Conservation (phyloP, 2,329 filamentous ascomycete genomes). For the Arthroderma sp. region DNA sequence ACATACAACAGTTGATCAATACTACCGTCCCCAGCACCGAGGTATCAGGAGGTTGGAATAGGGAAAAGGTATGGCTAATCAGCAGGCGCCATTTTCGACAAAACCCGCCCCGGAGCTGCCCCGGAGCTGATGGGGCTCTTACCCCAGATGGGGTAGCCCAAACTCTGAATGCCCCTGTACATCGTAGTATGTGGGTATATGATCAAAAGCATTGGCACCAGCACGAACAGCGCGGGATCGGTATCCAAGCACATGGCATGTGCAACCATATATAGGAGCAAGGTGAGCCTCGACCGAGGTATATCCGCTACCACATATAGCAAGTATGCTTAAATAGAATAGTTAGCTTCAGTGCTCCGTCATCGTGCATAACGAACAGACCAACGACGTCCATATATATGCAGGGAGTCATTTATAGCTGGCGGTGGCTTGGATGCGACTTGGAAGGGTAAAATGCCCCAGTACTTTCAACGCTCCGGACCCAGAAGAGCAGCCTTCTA, state of each 20-base stretch:
- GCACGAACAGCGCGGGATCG: not conserved
- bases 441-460: too few species aligned
- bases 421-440: not conserved
- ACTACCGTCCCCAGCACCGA: not conserved
- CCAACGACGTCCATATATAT: not conserved
- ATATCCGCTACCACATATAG: not conserved
- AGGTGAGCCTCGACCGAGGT: not conserved
- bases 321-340: not conserved
- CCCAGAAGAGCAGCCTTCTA: not conserved
- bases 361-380: not conserved
- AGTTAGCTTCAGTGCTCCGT: not conserved
- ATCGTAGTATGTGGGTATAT: not conserved
- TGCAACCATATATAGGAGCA: not conserved
- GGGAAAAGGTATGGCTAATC: not conserved
- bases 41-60: not conserved
- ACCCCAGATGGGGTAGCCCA: not conserved
- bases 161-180: not conserved
- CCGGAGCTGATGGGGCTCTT: not conserved
- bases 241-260: not conserved
- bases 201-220: not conserved
- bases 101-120: too few species aligned
- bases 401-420: not conserved
- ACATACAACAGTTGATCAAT: not conserved
- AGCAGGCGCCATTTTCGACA: not conserved
- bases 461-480: not conserved